These are phyloP conservation scores for Camellia lanceoleosa DNA, from an alignment of 148 eudicot genomes.

Conservation along the genomic window DNA sequence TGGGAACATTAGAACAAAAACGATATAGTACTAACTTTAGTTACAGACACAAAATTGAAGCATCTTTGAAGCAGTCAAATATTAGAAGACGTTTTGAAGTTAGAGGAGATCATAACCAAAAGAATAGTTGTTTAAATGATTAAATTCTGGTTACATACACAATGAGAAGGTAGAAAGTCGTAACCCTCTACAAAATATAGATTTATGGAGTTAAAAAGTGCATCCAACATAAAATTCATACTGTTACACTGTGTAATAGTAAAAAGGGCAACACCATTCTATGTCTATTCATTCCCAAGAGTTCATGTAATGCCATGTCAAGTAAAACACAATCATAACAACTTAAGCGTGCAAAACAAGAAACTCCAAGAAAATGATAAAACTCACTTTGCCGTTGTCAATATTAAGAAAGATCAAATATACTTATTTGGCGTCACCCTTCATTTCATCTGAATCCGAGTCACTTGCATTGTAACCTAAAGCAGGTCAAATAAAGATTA, in stretches of 20 bases:
- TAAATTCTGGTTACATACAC: not conserved
- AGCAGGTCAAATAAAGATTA: constrained; percentile 5
- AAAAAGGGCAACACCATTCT: not conserved
- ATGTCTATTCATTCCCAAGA: not conserved
- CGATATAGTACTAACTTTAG: not conserved
- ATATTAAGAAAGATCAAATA: not conserved
- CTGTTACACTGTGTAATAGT: not conserved
- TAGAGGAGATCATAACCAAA: not conserved
- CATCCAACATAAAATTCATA: not conserved
- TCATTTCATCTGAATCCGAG: constrained; percentile 41
- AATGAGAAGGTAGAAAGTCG: too few relatives aligned
- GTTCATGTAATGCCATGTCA: not conserved
- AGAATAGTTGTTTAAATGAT: not conserved
- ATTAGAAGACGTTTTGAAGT: not conserved
- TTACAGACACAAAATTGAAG: not conserved
- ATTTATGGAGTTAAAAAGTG: not conserved
- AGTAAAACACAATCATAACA: not conserved
- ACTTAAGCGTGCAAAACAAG: not conserved
- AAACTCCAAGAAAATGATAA: constrained; percentile 4
- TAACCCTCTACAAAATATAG: not conserved
- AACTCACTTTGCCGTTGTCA: constrained; percentile 20
- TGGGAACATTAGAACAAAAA: not conserved
- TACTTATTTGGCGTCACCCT: constrained; percentile 23
- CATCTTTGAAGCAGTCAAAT: not conserved
- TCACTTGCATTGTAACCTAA: constrained; percentile 57